Conservation (phyloP, 2,329 filamentous ascomycete genomes). For the Huntiella omanensis region DNA sequence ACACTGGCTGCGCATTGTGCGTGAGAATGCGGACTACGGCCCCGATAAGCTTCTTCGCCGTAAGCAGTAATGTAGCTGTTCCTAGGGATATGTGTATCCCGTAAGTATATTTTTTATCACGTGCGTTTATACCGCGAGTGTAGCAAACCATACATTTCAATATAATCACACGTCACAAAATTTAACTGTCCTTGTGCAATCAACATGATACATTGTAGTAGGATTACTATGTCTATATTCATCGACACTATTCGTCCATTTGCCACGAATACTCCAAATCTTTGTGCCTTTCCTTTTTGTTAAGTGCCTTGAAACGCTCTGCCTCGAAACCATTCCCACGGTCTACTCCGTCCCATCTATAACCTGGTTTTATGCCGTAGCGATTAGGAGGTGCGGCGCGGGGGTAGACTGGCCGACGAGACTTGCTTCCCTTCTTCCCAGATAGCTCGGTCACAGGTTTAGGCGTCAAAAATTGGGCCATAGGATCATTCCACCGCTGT, state of each 20-base stretch:
- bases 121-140: too few species aligned
- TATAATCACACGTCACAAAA: background rate
- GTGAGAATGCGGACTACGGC: slow-evolving; percentile 32
- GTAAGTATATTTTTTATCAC: too few species aligned
- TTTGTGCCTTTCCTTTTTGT: slow-evolving; percentile 55
- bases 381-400: slow-evolving; percentile 75
- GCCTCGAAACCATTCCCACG: slow-evolving; percentile 83
- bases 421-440: slow-evolving; percentile 15
- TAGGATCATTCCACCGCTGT: slow-evolving; percentile 86
- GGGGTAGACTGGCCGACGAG: slow-evolving; percentile 48
- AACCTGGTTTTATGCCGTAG: slow-evolving; percentile 81
- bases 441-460: slow-evolving; percentile 20
- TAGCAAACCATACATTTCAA: too few species aligned
- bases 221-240: background rate
- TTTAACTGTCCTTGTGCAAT: background rate
- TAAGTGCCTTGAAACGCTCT: slow-evolving; percentile 78
- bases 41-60: slow-evolving; percentile 33
- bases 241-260: slow-evolving; percentile 56
- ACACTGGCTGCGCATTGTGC: slow-evolving; percentile 42
- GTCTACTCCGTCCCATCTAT: slow-evolving; percentile 95
- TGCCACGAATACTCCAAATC: slow-evolving; percentile 85
- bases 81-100: background rate
- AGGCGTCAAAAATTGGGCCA: slow-evolving; percentile 54
- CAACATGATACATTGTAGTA: background rate
- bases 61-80: slow-evolving; percentile 17